phyloP scores from a whole-genome alignment of 208 protist species.

The Spongospora subterranea region DNA sequence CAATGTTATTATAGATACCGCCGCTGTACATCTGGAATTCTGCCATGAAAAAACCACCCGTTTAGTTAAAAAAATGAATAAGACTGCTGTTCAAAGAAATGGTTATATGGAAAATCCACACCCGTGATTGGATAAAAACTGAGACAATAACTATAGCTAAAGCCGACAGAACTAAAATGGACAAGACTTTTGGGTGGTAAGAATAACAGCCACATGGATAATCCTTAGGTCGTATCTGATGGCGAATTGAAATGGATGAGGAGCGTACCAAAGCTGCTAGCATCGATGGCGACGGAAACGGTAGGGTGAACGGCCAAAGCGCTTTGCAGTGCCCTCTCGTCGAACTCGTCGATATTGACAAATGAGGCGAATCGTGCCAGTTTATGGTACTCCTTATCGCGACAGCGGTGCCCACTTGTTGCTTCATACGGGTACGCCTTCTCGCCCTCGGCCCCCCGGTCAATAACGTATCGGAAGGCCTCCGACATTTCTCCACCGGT shows the following conservation, averaged over 20 bases:
- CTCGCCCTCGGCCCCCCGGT: constrained; percentile 11
- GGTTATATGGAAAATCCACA: too few species aligned
- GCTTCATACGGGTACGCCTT: constrained; percentile 30
- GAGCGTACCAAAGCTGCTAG: constrained; percentile 34
- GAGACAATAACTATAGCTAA: too few species aligned
- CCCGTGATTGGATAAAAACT: too few species aligned
- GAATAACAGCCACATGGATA: too few species aligned
- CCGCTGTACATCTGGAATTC: constrained; percentile 65
- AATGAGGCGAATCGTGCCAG: background rate
- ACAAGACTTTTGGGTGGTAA: too few species aligned
- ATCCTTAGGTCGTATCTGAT: too few species aligned
- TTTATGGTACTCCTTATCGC: background rate
- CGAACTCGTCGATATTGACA: constrained; percentile 54
- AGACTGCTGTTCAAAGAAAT: too few species aligned
- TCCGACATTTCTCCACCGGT: background rate
- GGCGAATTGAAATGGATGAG: too few species aligned
- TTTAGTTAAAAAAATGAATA: too few species aligned
- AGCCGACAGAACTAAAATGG: too few species aligned
- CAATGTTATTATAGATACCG: constrained; percentile 62
- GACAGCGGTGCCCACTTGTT: constrained; percentile 21
- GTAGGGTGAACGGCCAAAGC: constrained; percentile 44
- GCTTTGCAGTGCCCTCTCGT: constrained; percentile 57
- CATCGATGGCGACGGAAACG: constrained; percentile 67
- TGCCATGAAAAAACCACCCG: background rate
- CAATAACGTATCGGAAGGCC: constrained; percentile 47